phyloP scores from a whole-genome alignment of 2,329 filamentous ascomycete species.

The Ascocoryne sarcoides region DNA sequence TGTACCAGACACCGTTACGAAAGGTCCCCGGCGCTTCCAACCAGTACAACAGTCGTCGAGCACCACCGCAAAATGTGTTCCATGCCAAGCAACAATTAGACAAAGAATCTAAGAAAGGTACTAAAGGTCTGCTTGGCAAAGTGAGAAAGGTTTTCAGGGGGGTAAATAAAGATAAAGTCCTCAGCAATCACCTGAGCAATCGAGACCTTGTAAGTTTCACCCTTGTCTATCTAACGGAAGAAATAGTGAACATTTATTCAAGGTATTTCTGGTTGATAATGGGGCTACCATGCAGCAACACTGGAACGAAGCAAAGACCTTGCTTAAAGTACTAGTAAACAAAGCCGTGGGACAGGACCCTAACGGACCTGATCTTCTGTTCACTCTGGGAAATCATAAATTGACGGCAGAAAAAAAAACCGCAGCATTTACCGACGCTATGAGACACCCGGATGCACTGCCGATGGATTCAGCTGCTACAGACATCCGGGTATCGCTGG shows the following conservation, averaged over 20 bases:
- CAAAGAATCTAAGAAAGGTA: not conserved
- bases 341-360: constrained; percentile 24
- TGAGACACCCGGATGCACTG: not conserved
- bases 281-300: constrained; percentile 19
- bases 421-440: too few relatives aligned
- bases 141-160: not conserved
- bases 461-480: too few relatives aligned
- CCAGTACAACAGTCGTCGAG: too few relatives aligned
- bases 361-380: constrained; percentile 25
- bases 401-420: not conserved
- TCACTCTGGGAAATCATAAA: constrained; percentile 8
- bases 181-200: not conserved
- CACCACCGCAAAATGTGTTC: not conserved
- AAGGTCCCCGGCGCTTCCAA: too few relatives aligned
- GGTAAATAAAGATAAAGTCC: not conserved
- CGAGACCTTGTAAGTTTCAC: not conserved
- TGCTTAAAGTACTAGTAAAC: constrained; percentile 22
- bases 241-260: too few relatives aligned
- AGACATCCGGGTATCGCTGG: not conserved
- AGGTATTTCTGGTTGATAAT: constrained; percentile 26
- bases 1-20: not conserved
- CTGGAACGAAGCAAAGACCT: constrained; percentile 20
- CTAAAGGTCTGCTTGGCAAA: not conserved
- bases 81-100: not conserved
- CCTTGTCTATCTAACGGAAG: not conserved